Conservation (phyloP, 495 filamentous ascomycete genomes). For the Daldinia caldariorum region DNA sequence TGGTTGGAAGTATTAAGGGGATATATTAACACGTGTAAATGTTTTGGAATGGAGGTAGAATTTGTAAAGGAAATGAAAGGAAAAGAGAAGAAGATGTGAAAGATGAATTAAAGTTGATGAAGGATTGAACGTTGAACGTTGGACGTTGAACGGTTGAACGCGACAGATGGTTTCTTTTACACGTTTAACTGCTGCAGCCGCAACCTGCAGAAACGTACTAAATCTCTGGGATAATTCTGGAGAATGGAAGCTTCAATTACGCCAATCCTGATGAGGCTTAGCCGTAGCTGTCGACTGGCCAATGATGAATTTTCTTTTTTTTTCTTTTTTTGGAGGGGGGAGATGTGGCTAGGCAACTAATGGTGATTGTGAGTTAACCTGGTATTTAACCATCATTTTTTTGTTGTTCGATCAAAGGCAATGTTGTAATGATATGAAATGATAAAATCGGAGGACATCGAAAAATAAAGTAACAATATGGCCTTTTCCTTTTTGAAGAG, state of each 20-base stretch:
- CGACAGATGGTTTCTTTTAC: conserved; percentile 35
- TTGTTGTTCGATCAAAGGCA: too few relatives aligned
- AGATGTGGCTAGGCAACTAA: background rate
- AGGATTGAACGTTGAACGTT: too few relatives aligned
- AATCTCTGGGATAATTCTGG: conserved; percentile 33
- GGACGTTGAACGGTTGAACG: too few relatives aligned
- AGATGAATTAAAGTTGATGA: conserved; percentile 1
- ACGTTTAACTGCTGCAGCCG: conserved; percentile 26
- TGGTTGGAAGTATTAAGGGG: conserved; percentile 43
- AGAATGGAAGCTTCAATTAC: conserved; percentile 26
- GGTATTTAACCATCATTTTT: too few relatives aligned
- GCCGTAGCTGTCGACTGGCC: background rate
- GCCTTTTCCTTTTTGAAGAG: too few relatives aligned
- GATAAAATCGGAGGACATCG: too few relatives aligned
- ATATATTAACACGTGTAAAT: background rate
- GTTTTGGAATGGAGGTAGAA: background rate
- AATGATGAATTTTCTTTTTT: conserved; percentile 14
- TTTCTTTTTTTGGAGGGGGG: conserved; percentile 2
- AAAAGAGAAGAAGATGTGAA: conserved; percentile 7
- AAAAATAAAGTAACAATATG: too few relatives aligned
- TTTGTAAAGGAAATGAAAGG: conserved; percentile 9
- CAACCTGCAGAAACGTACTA: conserved; percentile 38
- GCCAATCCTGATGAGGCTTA: conserved; percentile 9
- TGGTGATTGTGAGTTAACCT: background rate
- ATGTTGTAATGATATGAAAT: too few relatives aligned